Evolutionary conservation across 2,329 filamentous ascomycete species (phyloP).

Genomic region (Aspergillus sp.): DNA sequence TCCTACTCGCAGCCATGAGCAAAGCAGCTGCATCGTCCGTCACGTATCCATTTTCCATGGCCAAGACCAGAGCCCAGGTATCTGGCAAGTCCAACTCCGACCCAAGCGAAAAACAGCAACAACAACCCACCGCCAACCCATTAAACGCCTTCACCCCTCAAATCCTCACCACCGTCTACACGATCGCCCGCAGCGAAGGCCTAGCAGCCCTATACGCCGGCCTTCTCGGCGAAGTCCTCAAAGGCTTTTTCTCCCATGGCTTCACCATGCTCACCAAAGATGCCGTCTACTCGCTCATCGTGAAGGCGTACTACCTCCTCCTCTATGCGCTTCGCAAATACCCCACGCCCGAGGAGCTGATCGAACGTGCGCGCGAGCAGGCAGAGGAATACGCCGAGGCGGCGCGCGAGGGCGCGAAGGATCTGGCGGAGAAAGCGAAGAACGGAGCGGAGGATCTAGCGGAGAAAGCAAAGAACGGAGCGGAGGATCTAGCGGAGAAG

Average conservation of each 20-base stretch:
- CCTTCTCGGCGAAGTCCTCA: constrained; percentile 65
- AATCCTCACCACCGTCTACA: constrained; percentile 56
- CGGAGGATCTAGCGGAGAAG: constrained; percentile 1
- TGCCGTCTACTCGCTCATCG: constrained; percentile 60
- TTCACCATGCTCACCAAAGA: constrained; percentile 84
- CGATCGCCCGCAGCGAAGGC: constrained; percentile 56
- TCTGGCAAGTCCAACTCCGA: constrained; percentile 2
- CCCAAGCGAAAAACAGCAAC: constrained; percentile 9
- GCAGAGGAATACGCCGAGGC: constrained; percentile 36
- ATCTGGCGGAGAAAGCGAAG: constrained; percentile 24
- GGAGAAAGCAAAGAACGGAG: constrained; percentile 14
- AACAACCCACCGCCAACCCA: constrained; percentile 6
- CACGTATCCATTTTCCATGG: constrained; percentile 79
- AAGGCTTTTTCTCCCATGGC: constrained; percentile 78
- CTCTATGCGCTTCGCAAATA: constrained; percentile 42
- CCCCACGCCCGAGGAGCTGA: constrained; percentile 36
- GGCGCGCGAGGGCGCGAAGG: constrained; percentile 31
- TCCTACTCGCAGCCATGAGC: constrained; percentile 64
- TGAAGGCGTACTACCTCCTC: constrained; percentile 62
- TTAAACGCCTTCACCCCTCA: constrained; percentile 31
- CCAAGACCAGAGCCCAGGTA: constrained; percentile 71
- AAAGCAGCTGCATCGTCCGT: constrained; percentile 68
- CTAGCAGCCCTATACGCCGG: constrained; percentile 64
- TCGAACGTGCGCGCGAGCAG: constrained; percentile 31
- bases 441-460: constrained; percentile 19